Evolutionary conservation across 2,329 filamentous ascomycete genomes (phyloP).

Genomic region (Cladosporium colombiae): DNA sequence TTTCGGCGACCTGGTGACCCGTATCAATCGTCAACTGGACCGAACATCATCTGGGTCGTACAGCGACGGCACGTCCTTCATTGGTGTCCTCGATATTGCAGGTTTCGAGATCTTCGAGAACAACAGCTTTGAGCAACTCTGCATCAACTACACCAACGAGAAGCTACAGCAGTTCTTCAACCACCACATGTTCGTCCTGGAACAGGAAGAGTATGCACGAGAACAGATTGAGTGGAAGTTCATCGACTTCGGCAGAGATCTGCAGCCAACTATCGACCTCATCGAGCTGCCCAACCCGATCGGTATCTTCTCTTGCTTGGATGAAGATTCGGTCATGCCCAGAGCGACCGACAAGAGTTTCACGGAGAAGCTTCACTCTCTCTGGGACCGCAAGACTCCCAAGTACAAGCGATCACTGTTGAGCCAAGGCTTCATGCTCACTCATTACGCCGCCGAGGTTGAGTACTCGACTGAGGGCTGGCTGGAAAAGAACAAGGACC

Average conservation of each 20-base stretch:
- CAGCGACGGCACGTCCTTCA: slow-evolving; percentile 89
- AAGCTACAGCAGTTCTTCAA: slow-evolving; percentile 99
- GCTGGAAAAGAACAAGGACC: slow-evolving; percentile 99
- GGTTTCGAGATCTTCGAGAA: slow-evolving; percentile 98
- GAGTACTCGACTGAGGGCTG: slow-evolving; percentile 94
- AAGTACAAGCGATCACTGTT: slow-evolving; percentile 91
- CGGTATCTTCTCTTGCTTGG: slow-evolving; percentile 96
- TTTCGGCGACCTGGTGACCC: slow-evolving; percentile 86
- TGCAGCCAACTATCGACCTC: slow-evolving; percentile 95
- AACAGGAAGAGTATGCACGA: slow-evolving; percentile 95
- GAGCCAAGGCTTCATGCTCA: slow-evolving; percentile 90
- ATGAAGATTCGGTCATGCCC: slow-evolving; percentile 98
- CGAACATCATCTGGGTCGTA: slow-evolving; percentile 69
- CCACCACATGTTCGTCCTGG: slow-evolving; percentile 98
- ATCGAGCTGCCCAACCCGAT: slow-evolving; percentile 97
- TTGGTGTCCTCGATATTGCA: slow-evolving; percentile 97
- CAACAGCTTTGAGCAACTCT: slow-evolving; percentile 98
- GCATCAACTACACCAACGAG: slow-evolving; percentile 99
- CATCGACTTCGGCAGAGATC: slow-evolving; percentile 95
- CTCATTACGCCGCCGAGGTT: slow-evolving; percentile 95
- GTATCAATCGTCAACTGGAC: slow-evolving; percentile 90
- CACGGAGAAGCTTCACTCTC: slow-evolving; percentile 91
- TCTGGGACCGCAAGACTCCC: slow-evolving; percentile 94
- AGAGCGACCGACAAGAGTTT: slow-evolving; percentile 97
- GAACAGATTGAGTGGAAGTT: slow-evolving; percentile 99